phyloP scores from a whole-genome alignment of 108 stramenopile species.

The Bacterosira constricta region DNA sequence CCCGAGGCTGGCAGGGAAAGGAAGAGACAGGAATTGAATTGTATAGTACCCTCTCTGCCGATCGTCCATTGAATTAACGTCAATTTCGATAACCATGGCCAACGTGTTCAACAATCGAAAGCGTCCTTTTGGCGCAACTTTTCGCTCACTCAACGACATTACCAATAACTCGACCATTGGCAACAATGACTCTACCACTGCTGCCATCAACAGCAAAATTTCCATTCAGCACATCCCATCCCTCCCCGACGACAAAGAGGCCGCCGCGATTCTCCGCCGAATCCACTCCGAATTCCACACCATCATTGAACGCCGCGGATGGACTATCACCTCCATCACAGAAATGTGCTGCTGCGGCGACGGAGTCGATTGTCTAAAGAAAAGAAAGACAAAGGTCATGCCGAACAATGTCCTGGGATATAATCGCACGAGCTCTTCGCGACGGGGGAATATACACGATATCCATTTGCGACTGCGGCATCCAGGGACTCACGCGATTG shows the following conservation, averaged over 20 bases:
- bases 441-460: constrained; percentile 36
- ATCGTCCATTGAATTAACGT: too few relatives aligned
- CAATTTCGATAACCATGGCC: neutral
- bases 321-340: constrained; percentile 62
- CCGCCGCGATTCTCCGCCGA: constrained; percentile 51
- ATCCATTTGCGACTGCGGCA: constrained; percentile 83
- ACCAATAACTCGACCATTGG: constrained; percentile 7
- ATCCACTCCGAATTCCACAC: constrained; percentile 71
- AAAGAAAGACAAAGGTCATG: constrained; percentile 38
- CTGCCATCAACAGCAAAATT: constrained; percentile 5
- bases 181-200: neutral
- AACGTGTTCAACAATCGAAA: constrained; percentile 8
- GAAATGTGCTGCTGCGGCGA: constrained; percentile 89
- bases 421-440: constrained; percentile 54
- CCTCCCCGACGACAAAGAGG: constrained; percentile 49
- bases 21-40: too few relatives aligned
- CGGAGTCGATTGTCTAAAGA: constrained; percentile 52
- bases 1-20: too few relatives aligned
- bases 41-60: too few relatives aligned
- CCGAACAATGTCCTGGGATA: constrained; percentile 77
- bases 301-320: constrained; percentile 64
- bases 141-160: constrained; percentile 31
- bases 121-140: constrained; percentile 32
- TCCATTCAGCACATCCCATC: constrained; percentile 36
- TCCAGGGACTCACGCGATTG: constrained; percentile 40